Evolutionary conservation across 108 stramenopile species (phyloP).

Genomic region (Nannochloropsis oceanica): DNA sequence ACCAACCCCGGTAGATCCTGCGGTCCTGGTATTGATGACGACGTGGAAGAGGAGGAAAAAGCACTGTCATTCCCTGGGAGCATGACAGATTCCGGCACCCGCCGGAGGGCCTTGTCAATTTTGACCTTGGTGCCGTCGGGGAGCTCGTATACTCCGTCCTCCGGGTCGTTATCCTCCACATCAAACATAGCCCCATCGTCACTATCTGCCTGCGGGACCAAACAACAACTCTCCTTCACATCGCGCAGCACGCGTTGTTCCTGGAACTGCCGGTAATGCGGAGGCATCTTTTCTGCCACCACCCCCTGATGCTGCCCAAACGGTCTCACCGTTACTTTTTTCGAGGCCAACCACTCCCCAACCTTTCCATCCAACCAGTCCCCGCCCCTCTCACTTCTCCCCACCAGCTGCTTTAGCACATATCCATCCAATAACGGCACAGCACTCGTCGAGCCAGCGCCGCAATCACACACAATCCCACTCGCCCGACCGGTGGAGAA

Average conservation of each 20-base stretch:
- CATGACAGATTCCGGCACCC: neutral
- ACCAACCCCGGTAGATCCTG: neutral
- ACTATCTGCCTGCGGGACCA: neutral
- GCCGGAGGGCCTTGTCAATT: neutral
- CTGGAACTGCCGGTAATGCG: neutral
- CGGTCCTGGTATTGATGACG: no score
- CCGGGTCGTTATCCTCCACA: neutral
- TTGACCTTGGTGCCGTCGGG: slow-evolving; percentile 13
- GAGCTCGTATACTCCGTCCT: neutral
- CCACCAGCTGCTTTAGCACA: slow-evolving; percentile 17
- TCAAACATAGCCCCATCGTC: neutral
- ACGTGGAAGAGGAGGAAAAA: neutral
- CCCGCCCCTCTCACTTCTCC: slow-evolving; percentile 10
- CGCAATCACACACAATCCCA: slow-evolving; percentile 19
- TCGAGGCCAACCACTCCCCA: neutral
- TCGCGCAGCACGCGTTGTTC: neutral
- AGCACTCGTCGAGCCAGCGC: slow-evolving; percentile 14
- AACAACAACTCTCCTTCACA: neutral
- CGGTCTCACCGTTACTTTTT: neutral
- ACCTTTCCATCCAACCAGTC: slow-evolving; percentile 9
- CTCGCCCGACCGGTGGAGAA: slow-evolving; percentile 20
- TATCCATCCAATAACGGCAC: slow-evolving; percentile 25
- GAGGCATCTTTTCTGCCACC: neutral
- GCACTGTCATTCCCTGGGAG: neutral
- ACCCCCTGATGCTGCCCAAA: neutral